A percentile compares a stretch with the other conserved stretches of the same genome.
phyloP scores from a whole-genome alignment of 2,329 filamentous ascomycete species.

The Exophiala lecanii-corni region DNA sequence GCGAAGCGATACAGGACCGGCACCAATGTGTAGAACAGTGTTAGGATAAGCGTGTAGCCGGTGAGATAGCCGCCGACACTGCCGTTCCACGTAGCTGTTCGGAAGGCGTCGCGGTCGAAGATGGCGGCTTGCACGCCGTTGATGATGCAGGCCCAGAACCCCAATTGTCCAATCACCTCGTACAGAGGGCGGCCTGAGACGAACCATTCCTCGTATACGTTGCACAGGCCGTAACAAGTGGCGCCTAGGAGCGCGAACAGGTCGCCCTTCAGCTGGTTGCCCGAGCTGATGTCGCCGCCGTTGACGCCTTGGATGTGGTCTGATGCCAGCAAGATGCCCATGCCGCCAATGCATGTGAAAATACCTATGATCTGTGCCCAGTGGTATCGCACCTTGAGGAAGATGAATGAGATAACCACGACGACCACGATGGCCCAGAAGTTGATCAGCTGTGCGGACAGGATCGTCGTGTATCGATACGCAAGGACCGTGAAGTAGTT shows the following conservation, averaged over 20 bases:
- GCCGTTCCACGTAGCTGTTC: conserved; percentile 59
- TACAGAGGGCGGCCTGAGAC: conserved; percentile 82
- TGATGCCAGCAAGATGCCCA: conserved; percentile 77
- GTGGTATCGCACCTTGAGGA: conserved; percentile 87
- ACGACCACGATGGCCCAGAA: conserved; percentile 98
- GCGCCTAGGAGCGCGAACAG: conserved; percentile 86
- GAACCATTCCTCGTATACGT: conserved; percentile 91
- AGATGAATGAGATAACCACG: conserved; percentile 73
- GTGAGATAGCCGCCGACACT: conserved; percentile 73
- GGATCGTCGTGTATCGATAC: conserved; percentile 85
- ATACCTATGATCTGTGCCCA: conserved; percentile 80
- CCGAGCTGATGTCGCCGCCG: conserved; percentile 51
- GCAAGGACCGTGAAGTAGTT: conserved; percentile 98
- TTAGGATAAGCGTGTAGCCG: conserved; percentile 82
- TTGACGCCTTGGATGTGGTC: conserved; percentile 77
- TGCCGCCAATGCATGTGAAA: conserved; percentile 83
- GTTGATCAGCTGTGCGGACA: conserved; percentile 92
- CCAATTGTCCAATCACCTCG: conserved; percentile 88
- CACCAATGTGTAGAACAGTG: conserved; percentile 80
- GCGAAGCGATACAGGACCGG: conserved; percentile 86
- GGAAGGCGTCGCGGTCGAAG: conserved; percentile 76
- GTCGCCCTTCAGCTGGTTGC: conserved; percentile 82
- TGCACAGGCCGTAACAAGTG: conserved; percentile 84
- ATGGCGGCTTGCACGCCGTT: conserved; percentile 87
- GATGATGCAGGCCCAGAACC: conserved; percentile 82